Evolutionary conservation across 1,284 basidiomycete species (phyloP).

Genomic region (Apiotrichum domesticum): DNA sequence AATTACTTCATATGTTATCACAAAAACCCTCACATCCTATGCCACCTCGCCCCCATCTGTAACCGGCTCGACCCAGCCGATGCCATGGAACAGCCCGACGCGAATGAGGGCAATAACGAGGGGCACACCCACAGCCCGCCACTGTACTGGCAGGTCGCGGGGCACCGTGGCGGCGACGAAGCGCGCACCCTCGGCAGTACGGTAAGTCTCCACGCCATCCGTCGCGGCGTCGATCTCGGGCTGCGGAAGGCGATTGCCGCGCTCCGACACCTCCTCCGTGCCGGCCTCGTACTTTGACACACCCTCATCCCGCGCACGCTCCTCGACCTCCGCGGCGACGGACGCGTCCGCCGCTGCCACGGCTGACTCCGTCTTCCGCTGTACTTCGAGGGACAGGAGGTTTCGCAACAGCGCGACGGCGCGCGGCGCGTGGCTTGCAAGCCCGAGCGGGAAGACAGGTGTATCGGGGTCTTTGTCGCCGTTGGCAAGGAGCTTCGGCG

Average conservation of each 20-base stretch:
- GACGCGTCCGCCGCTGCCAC: not conserved
- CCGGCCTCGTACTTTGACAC: not conserved
- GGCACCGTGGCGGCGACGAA: slow-evolving; percentile 4
- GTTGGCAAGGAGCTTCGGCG: not conserved
- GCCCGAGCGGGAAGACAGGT: not conserved
- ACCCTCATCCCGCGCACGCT: not conserved
- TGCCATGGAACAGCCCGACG: slow-evolving; percentile 13
- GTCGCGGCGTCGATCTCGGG: not conserved
- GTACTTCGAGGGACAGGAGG: not conserved
- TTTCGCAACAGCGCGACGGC: not conserved
- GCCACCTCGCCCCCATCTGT: no score
- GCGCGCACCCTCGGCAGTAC: not conserved
- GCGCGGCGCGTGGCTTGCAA: not conserved
- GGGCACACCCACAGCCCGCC: slow-evolving; percentile 6
- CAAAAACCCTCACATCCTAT: no score
- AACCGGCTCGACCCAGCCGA: slow-evolving; percentile 14
- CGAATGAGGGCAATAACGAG: slow-evolving; percentile 17
- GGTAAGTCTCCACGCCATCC: not conserved
- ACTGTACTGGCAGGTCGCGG: not conserved
- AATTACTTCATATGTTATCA: no score
- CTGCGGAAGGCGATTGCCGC: not conserved
- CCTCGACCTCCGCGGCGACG: not conserved
- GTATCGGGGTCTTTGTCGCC: not conserved
- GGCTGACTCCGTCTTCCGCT: not conserved
- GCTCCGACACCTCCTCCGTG: not conserved